Evolutionary conservation across 202 grass and related monocot genomes (phyloP).

Genomic region (Sporobolus alterniflorus): DNA sequence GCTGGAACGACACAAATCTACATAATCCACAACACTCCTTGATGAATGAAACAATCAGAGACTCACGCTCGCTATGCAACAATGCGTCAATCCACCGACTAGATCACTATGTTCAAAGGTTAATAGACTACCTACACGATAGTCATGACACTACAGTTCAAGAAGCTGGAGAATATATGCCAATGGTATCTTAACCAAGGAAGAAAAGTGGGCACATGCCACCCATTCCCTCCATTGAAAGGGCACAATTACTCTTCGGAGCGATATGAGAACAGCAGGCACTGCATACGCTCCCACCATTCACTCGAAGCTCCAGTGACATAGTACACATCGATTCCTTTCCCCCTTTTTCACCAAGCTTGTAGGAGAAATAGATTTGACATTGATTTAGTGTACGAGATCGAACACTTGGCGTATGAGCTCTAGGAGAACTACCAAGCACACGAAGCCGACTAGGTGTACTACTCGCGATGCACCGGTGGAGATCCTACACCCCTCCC

Average conservation of each 20-base stretch:
- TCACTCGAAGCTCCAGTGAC: too few species aligned
- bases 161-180: too few species aligned
- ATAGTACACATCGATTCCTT: too few species aligned
- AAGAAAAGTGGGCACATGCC: conserved; percentile 29
- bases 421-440: not conserved
- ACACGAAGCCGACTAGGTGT: not conserved
- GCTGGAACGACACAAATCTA: not conserved
- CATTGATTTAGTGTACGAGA: too few species aligned
- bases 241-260: conserved; percentile 16
- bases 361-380: too few species aligned
- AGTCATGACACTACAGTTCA: not conserved
- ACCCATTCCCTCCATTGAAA: conserved; percentile 40
- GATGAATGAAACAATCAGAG: not conserved
- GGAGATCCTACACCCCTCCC: not conserved
- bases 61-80: not conserved
- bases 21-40: not conserved
- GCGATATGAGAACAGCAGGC: conserved; percentile 65
- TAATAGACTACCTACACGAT: not conserved
- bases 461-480: not conserved
- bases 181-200: conserved; percentile 42
- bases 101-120: not conserved
- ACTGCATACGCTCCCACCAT: conserved; percentile 26
- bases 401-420: too few species aligned
- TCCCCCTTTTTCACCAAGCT: too few species aligned
- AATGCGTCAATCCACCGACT: not conserved